Conservation (phyloP, 1,284 basidiomycete species). For the Ustilago sp. region DNA sequence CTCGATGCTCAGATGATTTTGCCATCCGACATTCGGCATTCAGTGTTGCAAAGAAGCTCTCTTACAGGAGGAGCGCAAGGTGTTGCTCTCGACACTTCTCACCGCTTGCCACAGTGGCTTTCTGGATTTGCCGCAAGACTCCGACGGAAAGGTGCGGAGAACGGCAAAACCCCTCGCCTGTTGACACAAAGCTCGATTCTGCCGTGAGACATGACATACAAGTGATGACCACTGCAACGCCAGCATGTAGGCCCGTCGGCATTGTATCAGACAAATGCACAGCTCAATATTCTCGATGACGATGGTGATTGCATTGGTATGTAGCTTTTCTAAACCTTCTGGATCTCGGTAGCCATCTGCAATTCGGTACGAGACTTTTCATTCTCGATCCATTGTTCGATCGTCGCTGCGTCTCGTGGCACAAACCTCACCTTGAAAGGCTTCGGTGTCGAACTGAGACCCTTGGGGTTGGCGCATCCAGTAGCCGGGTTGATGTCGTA, state of each 20-base stretch:
- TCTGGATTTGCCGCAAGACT: background rate
- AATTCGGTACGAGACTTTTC: slow-evolving; percentile 31
- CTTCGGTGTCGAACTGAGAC: slow-evolving; percentile 42
- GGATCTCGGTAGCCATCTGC: slow-evolving; percentile 26
- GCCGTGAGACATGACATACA: background rate
- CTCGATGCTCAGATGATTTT: no score
- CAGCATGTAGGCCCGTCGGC: no score
- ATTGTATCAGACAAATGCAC: background rate
- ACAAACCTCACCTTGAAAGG: slow-evolving; percentile 49
- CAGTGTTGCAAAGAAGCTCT: no score
- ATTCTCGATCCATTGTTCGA: slow-evolving; percentile 38
- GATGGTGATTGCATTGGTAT: background rate
- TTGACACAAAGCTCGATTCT: background rate
- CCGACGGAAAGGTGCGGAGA: background rate
- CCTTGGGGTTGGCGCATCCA: slow-evolving; percentile 46
- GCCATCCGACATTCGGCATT: no score
- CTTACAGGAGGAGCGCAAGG: no score
- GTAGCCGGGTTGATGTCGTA: slow-evolving; percentile 45
- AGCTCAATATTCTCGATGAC: background rate
- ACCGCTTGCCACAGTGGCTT: background rate
- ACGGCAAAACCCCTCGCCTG: background rate
- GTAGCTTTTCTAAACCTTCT: background rate
- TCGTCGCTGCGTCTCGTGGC: slow-evolving; percentile 21
- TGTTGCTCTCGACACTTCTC: background rate
- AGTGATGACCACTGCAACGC: no score